Base-by-base conservation (phyloP, 129 eudicot genomes). In the Arctium lappa region DNA sequence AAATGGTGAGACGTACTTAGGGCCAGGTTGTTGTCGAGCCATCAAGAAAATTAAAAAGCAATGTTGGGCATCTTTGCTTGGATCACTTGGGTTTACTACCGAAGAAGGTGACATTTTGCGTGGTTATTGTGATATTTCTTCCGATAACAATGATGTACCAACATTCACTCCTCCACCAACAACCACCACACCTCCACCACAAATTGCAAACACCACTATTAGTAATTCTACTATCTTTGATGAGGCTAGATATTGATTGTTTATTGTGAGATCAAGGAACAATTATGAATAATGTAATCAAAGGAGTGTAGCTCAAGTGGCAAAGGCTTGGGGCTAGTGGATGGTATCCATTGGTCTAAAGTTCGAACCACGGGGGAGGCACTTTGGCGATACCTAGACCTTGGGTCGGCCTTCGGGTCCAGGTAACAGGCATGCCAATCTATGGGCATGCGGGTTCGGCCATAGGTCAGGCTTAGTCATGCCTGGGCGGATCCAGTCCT, bases 41-140 rank as follows among this genome's bases (percentile, higher is more conserved):
- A 87, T 92, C n/a, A 46, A 38, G 39, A 79, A 73, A 4, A 90
- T 90, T 5, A 86, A 87, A 77, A 88, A 72, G 31, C 72, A 85
- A 16, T 92, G 97, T 32, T 90, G 97, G 94, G 91, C 97, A 5
- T 42, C 89, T 1, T 85, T 90, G 90, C 84, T 92, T 38, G 84
- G 87, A 2, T 83, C 92, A 29, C 79, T 92, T 11, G 97, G 97
- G 27, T 88, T 78, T 69, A 87, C 87, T 0, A 40, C 88, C 1
- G 76, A 88, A 86, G 97, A 92, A 85, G 92, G 90, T 16, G 90
- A 90, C 29, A 76, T 90, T 27, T 87, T 92, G 34, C 90, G 79
- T 27, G 97, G 94, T 13, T 92, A 85, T 68, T 92, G 97, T 68
- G 92, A 92, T 74, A 81, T 82, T 32, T 75, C 87, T 1, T 56